Evolutionary conservation across 495 filamentous ascomycete species (phyloP).

Genomic region (Hypoxylon fragiforme): DNA sequence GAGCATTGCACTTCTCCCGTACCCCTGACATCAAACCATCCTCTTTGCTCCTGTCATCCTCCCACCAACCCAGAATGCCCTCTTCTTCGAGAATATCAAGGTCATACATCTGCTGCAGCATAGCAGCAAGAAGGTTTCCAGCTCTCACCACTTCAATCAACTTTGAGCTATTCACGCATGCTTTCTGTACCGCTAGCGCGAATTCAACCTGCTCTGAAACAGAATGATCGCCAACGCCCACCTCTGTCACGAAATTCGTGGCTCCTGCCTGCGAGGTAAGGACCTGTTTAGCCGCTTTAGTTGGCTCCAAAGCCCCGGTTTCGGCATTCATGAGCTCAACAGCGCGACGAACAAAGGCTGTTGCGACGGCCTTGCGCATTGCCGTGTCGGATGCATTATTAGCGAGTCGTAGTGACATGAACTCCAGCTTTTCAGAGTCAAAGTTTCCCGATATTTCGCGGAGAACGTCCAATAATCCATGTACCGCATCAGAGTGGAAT

Average conservation of each 20-base stretch:
- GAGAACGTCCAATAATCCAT: conserved; percentile 81
- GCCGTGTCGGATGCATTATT: conserved; percentile 86
- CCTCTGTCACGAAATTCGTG: conserved; percentile 54
- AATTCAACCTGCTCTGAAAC: conserved; percentile 77
- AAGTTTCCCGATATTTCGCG: conserved; percentile 64
- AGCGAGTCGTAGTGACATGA: conserved; percentile 84
- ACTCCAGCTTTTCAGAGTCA: conserved; percentile 86
- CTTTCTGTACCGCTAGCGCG: conserved; percentile 76
- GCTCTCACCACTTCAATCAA: conserved; percentile 50
- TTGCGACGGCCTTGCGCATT: conserved; percentile 82
- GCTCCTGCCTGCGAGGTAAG: conserved; percentile 52
- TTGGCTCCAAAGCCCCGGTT: conserved; percentile 52
- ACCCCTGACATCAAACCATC: conserved; percentile 70
- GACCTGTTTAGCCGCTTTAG: conserved; percentile 67
- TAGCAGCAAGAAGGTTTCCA: conserved; percentile 70
- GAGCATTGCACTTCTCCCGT: conserved; percentile 69
- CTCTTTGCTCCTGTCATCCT: conserved; percentile 63
- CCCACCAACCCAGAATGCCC: conserved; percentile 88
- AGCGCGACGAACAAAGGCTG: conserved; percentile 81
- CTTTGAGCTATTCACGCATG: conserved; percentile 63
- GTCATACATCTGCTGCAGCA: conserved; percentile 79
- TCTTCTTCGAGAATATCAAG: conserved; percentile 88
- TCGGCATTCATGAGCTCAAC: conserved; percentile 68
- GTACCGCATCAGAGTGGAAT: conserved; percentile 87
- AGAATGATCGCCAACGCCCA: conserved; percentile 51